Conservation (phyloP, 164 flowering plant genomes). For the Aristolochia fimbriata region DNA sequence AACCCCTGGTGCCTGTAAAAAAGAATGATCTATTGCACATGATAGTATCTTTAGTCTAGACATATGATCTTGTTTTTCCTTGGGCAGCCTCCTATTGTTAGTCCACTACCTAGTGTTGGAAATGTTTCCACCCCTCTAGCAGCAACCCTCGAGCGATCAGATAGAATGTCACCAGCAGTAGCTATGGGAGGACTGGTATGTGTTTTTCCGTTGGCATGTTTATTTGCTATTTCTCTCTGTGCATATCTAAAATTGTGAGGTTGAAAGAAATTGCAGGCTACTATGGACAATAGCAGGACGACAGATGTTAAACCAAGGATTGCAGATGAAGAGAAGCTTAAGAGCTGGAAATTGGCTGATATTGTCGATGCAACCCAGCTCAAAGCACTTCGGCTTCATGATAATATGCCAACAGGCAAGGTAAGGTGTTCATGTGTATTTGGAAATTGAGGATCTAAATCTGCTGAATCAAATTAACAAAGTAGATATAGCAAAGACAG, state of each 20-base stretch:
- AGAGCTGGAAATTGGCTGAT: constrained; percentile 18
- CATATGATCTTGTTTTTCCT: not conserved
- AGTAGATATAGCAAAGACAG: no score
- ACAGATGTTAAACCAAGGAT: constrained; percentile 16
- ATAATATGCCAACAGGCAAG: constrained; percentile 13
- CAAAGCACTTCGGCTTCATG: constrained; percentile 13
- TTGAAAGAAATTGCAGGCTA: constrained; percentile 8
- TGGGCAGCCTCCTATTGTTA: constrained; percentile 14
- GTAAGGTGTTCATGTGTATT: not conserved
- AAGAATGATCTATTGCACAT: not conserved
- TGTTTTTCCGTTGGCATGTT: not conserved
- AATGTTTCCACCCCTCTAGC: constrained; percentile 14
- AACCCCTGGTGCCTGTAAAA: no score
- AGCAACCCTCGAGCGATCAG: constrained; percentile 11
- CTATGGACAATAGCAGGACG: constrained; percentile 11
- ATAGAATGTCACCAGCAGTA: constrained; percentile 12
- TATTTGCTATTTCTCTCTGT: not conserved
- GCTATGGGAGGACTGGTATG: constrained; percentile 10
- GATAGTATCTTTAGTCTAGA: not conserved
- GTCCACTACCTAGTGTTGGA: constrained; percentile 10
- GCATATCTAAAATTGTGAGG: not conserved
- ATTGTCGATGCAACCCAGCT: constrained; percentile 13
- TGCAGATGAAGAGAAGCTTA: constrained; percentile 14
- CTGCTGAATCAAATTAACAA: no score
- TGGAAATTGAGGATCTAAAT: no score